phyloP scores from a whole-genome alignment of 768 basidiomycete genomes.

The Gloeostereum incarnatum region DNA sequence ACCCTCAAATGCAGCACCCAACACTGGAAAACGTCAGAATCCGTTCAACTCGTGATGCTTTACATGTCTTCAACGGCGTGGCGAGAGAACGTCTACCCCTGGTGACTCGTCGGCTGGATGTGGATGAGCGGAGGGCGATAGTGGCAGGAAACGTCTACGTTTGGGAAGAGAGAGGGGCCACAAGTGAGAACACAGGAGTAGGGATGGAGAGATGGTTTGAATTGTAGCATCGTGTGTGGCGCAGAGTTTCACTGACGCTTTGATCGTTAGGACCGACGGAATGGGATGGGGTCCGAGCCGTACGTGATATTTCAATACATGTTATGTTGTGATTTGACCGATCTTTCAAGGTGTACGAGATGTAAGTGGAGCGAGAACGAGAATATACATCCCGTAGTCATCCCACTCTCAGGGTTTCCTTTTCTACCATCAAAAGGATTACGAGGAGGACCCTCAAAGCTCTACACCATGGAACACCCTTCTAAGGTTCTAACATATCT shows the following conservation, averaged over 20 bases:
- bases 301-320: conserved; percentile 32
- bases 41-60: conserved; percentile 71
- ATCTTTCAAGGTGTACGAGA: conserved; percentile 37
- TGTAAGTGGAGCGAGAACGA: conserved; percentile 25
- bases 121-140: conserved; percentile 70
- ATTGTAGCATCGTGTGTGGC: background rate
- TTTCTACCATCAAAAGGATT: conserved; percentile 74
- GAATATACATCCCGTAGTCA: conserved; percentile 43
- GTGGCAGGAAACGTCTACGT: conserved; percentile 75
- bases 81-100: conserved; percentile 59
- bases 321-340: conserved; percentile 2
- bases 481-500: conserved; percentile 41
- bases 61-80: conserved; percentile 74
- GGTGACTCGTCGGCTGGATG: conserved; percentile 75
- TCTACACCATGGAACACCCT: conserved; percentile 70
- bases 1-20: conserved; percentile 79
- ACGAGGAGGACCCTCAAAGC: conserved; percentile 41
- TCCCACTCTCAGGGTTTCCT: conserved; percentile 59
- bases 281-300: conserved; percentile 84
- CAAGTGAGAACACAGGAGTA: conserved; percentile 71
- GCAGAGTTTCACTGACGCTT: background rate
- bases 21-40: conserved; percentile 71
- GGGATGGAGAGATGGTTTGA: conserved; percentile 79
- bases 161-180: conserved; percentile 83
- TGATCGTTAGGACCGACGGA: conserved; percentile 39